phyloP scores from a whole-genome alignment of 305 asterid genomes.

The Fraxinus baroniana region DNA sequence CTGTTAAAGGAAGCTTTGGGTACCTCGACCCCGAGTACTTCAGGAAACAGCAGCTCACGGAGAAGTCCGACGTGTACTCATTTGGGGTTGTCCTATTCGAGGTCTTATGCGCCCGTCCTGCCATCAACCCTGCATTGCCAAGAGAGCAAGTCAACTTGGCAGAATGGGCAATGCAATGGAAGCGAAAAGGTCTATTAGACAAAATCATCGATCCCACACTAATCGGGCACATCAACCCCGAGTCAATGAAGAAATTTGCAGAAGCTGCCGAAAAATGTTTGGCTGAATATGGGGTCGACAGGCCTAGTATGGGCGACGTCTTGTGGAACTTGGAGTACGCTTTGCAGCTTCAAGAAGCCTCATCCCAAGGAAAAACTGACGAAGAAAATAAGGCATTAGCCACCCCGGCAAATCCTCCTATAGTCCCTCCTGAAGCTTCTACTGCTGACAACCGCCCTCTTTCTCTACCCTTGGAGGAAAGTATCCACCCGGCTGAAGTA shows the following conservation, averaged over 20 bases:
- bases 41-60: constrained; percentile 83
- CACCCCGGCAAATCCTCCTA: constrained; percentile 20
- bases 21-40: constrained; percentile 66
- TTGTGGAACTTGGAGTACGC: constrained; percentile 63
- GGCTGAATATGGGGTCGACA: constrained; percentile 59
- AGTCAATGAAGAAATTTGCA: constrained; percentile 58
- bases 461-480: constrained; percentile 30
- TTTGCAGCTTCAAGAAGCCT: constrained; percentile 60
- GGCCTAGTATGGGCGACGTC: constrained; percentile 72
- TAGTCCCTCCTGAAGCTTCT: constrained; percentile 16
- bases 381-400: constrained; percentile 40
- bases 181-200: constrained; percentile 63
- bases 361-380: constrained; percentile 50
- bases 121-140: constrained; percentile 72
- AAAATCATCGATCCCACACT: constrained; percentile 60
- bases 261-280: constrained; percentile 73
- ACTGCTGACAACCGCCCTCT: constrained; percentile 28
- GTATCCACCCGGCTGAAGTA: constrained; percentile 32
- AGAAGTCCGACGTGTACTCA: constrained; percentile 86
- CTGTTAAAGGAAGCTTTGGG: constrained; percentile 64
- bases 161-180: constrained; percentile 96
- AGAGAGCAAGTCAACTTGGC: constrained; percentile 94
- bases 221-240: constrained; percentile 49
- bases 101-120: constrained; percentile 77
- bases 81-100: constrained; percentile 84